Percentiles rank a stretch among this genome's conserved stretches.
Evolutionary conservation across 1,139 yeast species (phyloP).

Genomic region (Pichia sp.): DNA sequence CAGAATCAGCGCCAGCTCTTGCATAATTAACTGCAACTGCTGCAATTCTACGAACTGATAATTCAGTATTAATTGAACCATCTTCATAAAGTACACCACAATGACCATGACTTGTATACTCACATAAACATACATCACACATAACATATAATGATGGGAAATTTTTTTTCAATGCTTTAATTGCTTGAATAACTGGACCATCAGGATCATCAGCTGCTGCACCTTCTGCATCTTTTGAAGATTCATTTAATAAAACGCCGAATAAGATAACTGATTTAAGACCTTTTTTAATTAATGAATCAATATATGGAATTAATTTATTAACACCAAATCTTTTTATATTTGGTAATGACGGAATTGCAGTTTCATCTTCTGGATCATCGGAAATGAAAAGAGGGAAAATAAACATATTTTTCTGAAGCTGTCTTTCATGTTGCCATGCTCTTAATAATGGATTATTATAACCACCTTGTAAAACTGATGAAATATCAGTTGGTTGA

Average conservation of each 20-base stretch:
- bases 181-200: constrained; percentile 86
- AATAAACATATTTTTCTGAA: constrained; percentile 83
- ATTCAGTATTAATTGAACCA: constrained; percentile 73
- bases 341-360: constrained; percentile 74
- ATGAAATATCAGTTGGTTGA: constrained; percentile 58
- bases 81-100: constrained; percentile 88
- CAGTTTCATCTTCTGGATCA: constrained; percentile 69
- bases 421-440: constrained; percentile 86
- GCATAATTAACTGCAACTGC: constrained; percentile 96
- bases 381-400: constrained; percentile 89
- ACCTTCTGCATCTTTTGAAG: constrained; percentile 74
- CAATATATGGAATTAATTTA: constrained; percentile 68
- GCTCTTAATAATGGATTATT: constrained; percentile 81
- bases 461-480: constrained; percentile 89
- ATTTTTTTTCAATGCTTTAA: constrained; percentile 51
- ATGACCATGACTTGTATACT: constrained; percentile 94
- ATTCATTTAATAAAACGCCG: constrained; percentile 79
- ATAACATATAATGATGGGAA: constrained; percentile 83
- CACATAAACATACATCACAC: constrained; percentile 96
- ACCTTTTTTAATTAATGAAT: constrained; percentile 69
- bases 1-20: constrained; percentile 89
- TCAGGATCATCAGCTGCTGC: constrained; percentile 94
- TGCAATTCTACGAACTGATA: constrained; percentile 76
- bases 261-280: constrained; percentile 79
- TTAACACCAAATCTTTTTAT: constrained; percentile 85